Evolutionary conservation across 345 rosid species (phyloP).

Genomic region (Kandelia obovata): DNA sequence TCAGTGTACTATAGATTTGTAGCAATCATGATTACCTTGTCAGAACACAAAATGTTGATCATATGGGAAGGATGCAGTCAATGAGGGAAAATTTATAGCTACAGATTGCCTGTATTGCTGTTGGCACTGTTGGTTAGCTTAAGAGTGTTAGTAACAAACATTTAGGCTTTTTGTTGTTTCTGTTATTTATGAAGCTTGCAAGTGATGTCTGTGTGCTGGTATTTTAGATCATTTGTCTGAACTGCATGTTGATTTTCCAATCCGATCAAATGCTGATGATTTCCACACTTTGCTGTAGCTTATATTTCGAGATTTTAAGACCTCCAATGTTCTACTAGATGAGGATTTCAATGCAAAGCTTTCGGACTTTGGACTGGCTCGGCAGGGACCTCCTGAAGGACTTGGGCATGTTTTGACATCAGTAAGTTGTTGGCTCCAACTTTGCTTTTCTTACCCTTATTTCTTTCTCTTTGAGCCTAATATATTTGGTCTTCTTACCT

Average conservation of each 20-base stretch:
- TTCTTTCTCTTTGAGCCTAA: neutral
- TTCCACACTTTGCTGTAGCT: constrained; percentile 43
- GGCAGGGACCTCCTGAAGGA: constrained; percentile 91
- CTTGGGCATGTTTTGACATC: constrained; percentile 80
- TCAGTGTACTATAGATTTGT: too few species aligned
- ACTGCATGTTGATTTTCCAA: neutral
- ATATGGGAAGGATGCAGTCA: too few species aligned
- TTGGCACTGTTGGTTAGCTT: neutral
- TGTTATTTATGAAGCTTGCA: neutral
- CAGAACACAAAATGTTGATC: too few species aligned
- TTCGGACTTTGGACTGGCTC: constrained; percentile 93
- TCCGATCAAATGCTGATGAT: constrained; percentile 11
- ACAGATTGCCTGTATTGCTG: neutral
- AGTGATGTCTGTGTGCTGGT: neutral
- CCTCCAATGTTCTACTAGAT: constrained; percentile 84
- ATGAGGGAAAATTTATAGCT: neutral
- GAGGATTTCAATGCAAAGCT: constrained; percentile 85
- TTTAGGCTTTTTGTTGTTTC: neutral
- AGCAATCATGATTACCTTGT: too few species aligned
- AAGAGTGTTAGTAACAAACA: neutral
- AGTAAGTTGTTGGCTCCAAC: constrained; percentile 42
- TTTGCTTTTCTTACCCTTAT: neutral
- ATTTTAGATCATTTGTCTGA: neutral
- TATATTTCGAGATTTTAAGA: constrained; percentile 85
- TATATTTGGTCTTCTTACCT: too few species aligned